Evolutionary conservation across 495 filamentous ascomycete genomes (phyloP), one percentile per base, ranked within the genome.

Genomic region (Letharia columbiana): DNA sequence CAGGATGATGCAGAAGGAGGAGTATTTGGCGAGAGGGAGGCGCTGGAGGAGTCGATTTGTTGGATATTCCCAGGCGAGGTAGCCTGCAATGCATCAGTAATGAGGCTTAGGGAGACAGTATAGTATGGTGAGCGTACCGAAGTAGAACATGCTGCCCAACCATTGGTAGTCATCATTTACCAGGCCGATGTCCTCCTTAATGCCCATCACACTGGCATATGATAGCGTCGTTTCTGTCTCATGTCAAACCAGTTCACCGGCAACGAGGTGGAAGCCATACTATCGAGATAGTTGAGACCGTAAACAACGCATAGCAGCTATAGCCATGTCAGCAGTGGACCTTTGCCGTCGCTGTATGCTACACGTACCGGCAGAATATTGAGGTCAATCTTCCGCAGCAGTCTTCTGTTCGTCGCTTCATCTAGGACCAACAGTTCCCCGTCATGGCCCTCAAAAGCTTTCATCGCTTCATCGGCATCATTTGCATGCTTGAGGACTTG

Each of bases 231-330:
- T 87, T 72, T 88, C 79, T 82, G 45, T 50, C 17, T 33, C n/a
- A 10, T 35, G 18, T 72, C 52, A 68, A 50, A 23, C 3, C 4
- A 11, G 15, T 61, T 39, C n/a, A 37, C 20, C 41, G 15, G 37
- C 31, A 15, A 59, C n/a, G 40, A 31, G 28, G 15, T 3, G 23
- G 70, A 67, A 31, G 33, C 49, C 76, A 33, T 74, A 81, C 79
- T 88, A 70, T 88, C 86, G 18, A 87, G 72, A 70, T 80, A 88
- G 67, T 87, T 85, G 75, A 88, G 80, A 9, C 83, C 84, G 66
- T 88, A 87, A 11, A 87, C 77, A 50, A 82, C 70, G 63, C 85
- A 88, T 71, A 88, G 28, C 37, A 72, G 64, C 68, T 70, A 37
- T 42, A 23, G 8, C 9, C 44, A 35, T 4, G 40, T 70, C 13